Conservation (phyloP, 148 eudicot species). For the Hydrangea macrophylla region DNA sequence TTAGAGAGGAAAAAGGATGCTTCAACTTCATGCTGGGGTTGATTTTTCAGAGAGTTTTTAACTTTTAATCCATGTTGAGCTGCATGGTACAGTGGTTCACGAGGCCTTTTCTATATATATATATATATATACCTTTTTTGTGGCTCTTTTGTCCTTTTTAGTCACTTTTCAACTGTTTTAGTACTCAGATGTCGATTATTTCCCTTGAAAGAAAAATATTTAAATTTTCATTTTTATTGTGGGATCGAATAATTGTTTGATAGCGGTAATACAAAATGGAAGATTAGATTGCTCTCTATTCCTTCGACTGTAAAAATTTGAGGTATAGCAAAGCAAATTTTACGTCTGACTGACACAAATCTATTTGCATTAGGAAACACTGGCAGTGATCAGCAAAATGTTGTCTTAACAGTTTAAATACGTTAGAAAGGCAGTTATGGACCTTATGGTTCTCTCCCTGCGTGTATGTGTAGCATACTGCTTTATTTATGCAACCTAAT, state of each 20-base stretch:
- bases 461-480: background rate
- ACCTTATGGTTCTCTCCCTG: background rate
- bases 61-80: background rate
- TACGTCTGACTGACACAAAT: background rate
- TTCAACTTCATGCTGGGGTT: too few species aligned
- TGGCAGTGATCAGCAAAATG: background rate
- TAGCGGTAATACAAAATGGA: background rate
- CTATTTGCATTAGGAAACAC: background rate
- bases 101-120: background rate
- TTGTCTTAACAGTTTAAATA: background rate
- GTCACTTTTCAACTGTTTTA: background rate
- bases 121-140: too few species aligned
- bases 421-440: too few species aligned
- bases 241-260: too few species aligned
- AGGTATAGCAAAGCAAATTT: background rate
- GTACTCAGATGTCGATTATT: background rate
- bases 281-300: background rate
- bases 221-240: background rate
- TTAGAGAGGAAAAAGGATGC: too few species aligned
- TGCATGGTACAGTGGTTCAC: background rate
- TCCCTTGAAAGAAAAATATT: background rate
- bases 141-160: too few species aligned
- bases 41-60: too few species aligned
- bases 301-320: background rate
- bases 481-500: constrained; percentile 1